Conservation (phyloP, 176 grass and related monocot genomes). For the Oropetium thomaeum region DNA sequence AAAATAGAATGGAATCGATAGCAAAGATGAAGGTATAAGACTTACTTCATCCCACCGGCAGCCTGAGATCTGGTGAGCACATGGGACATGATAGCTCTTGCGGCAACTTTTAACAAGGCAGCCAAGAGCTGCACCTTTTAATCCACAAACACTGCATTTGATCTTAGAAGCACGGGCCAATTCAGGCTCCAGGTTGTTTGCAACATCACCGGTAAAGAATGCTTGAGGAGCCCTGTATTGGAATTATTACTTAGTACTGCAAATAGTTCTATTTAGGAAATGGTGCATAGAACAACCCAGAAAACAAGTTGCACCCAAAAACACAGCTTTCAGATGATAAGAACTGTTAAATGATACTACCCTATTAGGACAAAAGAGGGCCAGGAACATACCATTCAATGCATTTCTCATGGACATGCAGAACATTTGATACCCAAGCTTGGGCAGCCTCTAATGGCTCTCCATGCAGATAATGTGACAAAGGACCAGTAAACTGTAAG, state of each 20-base stretch:
- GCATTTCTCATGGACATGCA: conserved; percentile 91
- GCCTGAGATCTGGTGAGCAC: conserved; percentile 58
- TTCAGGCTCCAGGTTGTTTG: conserved; percentile 73
- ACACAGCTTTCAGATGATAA: background rate
- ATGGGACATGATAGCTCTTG: conserved; percentile 88
- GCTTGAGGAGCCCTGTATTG: conserved; percentile 83
- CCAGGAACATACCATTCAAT: conserved; percentile 75
- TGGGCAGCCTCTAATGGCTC: conserved; percentile 46
- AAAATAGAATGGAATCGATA: background rate
- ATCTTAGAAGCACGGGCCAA: conserved; percentile 83
- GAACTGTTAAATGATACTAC: background rate
- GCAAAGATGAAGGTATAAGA: background rate
- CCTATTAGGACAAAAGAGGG: background rate
- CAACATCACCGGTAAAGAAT: conserved; percentile 70
- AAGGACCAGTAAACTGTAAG: conserved; percentile 65
- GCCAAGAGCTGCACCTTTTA: conserved; percentile 95
- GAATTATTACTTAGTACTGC: conserved; percentile 4
- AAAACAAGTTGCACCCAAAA: background rate
- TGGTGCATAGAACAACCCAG: background rate
- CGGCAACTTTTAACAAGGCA: conserved; percentile 90
- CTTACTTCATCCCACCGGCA: conserved; percentile 85
- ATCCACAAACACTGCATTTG: conserved; percentile 78
- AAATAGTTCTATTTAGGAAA: background rate
- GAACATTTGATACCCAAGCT: conserved; percentile 65
- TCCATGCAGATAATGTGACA: conserved; percentile 66